Base-by-base conservation (phyloP, 805 yeast genomes). In the Yarrowia bubula region DNA sequence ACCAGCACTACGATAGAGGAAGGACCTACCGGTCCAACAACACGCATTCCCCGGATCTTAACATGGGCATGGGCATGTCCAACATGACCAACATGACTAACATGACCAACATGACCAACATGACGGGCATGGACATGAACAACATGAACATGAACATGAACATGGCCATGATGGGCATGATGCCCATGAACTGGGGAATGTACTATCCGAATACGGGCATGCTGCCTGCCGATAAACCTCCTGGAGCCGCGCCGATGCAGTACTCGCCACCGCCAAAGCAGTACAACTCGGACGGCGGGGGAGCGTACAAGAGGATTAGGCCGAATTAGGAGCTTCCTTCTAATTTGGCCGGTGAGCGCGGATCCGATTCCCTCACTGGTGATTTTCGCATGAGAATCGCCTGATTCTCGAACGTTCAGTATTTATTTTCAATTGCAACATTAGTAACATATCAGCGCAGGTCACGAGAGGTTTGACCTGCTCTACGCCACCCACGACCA, bases 111-210 rank as follows among this genome's bases (percentile, higher is more conserved):
- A 50, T 50, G 57, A 50, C 57, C 68, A 41, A 66, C 68, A 33
- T 66, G 37, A 68, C 64, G 35, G 58, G 64, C 48, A 64, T 68
- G 39, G 64, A 66, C 43, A 57, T 44, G 55, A 35, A 41, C 46
- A 65, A 67, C 60, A 67, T 62, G 55, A 63, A 64, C 58, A 67
- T 61, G 55, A 66, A 67, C 48, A 64, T 33, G 62, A 65, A 48
- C 55, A 60, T 38, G 61, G 46, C 33, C 35, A 41, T 14, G 50
- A 39, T 14, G 41, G 51, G 35, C 8, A 65, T 11, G 53, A 35
- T 41, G 60, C 48, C n/a, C 32, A 37, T 51, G 71, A 68, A 17
- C 50, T 51, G 58, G 58, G 58, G 58, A n/a, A 51, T 51, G 58
- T 51, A 37, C 35, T 51, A 51, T 10, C 58, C 43, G 22, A 51